Evolutionary conservation across 371 early-diverging fungal genomes (phyloP), one percentile per base, ranked within the genome.

Genomic region (Apophysomyces elegans): DNA sequence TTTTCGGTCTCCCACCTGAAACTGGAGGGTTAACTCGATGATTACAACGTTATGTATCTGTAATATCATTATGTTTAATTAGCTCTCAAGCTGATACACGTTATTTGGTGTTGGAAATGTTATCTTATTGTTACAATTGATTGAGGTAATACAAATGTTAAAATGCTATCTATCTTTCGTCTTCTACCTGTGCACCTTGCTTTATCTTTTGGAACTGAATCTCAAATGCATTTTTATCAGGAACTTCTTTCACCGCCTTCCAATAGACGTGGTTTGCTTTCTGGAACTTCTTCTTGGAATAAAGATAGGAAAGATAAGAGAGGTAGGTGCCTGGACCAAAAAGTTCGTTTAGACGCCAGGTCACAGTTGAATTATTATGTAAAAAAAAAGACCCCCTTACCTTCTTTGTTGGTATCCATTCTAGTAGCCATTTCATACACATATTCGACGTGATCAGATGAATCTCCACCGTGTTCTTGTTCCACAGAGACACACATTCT

Each of bases 401-500:
- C 88, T 77, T 83, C 77, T 68, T 82, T 80, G 66, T 75, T 64
- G 18, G 74, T 72, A 56, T 84, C 73, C 12, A 84, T 69, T 8
- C 84, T 78, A 6, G 85, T 82, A 7, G 84, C 82, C 76, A 83
- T 79, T 64, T 90, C 89, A 56, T 84, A 89, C 18, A 77, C 65
- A 37, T 71, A 72, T 35, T 77, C 79, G 2, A 79, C 68, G 56
- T 62, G 45, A 3, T 69, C 68, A 12, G 62, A 68, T 11, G 62
- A 72, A 16, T 63, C 46, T 7, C 59, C 38, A 35, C 70, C 64
- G 26, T 61, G 76, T 36, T 78, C 69, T 43, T 81, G 67, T 78
- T 89, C 92, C 44, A 89, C 66, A 46, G 80, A 77, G 44, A 91
- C 63, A 67, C 91, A 90, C 32, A 76, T 73, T 62, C 81, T 75